Percentiles rank a stretch among this genome's conserved stretches.
Evolutionary conservation across 768 basidiomycete species (phyloP).

Genomic region (Termitomyces sp.): DNA sequence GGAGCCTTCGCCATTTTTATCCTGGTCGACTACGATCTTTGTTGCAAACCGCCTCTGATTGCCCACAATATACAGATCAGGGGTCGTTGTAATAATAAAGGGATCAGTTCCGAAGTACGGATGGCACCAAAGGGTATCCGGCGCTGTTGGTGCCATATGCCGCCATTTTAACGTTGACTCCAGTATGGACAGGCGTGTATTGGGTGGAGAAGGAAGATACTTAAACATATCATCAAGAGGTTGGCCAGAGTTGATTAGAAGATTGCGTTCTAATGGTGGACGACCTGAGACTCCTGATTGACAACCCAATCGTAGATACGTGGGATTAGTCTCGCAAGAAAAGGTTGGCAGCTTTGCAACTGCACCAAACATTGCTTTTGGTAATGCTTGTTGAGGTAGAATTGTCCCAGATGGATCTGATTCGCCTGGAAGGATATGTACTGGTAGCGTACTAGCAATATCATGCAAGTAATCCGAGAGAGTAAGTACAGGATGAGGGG

Average conservation of each 20-base stretch:
- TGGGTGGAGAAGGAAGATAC: slow-evolving; percentile 73
- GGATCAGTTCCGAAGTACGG: slow-evolving; percentile 88
- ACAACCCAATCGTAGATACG: slow-evolving; percentile 66
- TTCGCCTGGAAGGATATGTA: slow-evolving; percentile 87
- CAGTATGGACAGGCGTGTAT: slow-evolving; percentile 71
- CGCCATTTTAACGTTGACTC: slow-evolving; percentile 86
- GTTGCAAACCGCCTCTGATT: slow-evolving; percentile 86
- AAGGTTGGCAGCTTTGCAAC: slow-evolving; percentile 61
- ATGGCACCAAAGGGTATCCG: slow-evolving; percentile 98
- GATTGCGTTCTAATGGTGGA: slow-evolving; percentile 41
- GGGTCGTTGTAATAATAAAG: slow-evolving; percentile 82
- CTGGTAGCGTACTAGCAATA: slow-evolving; percentile 71
- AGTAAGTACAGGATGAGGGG: slow-evolving; percentile 68
- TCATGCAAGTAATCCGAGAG: slow-evolving; percentile 74
- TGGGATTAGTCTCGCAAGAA: slow-evolving; percentile 83
- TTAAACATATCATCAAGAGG: slow-evolving; percentile 94
- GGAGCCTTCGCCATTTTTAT: slow-evolving; percentile 29
- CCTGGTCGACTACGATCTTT: slow-evolving; percentile 48
- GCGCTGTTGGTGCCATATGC: slow-evolving; percentile 97
- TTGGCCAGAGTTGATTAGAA: slow-evolving; percentile 90
- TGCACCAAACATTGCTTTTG: slow-evolving; percentile 84
- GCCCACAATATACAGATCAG: slow-evolving; percentile 90
- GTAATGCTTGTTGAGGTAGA: slow-evolving; percentile 91
- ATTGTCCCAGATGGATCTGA: slow-evolving; percentile 86
- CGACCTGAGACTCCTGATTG: slow-evolving; percentile 20